These are phyloP conservation scores for Aspergillus pseudoterreus DNA, from an alignment of 2,329 filamentous ascomycete species.

Conservation along the genomic window DNA sequence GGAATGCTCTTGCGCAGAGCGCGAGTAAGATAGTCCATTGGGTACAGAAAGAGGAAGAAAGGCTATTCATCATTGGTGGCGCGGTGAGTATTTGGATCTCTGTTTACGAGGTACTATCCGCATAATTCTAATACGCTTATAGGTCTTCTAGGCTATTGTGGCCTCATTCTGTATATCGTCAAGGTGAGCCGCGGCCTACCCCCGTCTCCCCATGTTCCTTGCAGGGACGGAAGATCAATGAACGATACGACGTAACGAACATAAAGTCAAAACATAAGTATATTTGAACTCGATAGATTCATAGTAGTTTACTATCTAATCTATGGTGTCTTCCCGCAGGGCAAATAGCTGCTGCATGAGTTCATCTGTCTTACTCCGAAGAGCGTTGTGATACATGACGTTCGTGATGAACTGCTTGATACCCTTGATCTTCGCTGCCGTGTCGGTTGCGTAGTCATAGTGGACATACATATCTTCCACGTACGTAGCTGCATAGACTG, in stretches of 20 bases:
- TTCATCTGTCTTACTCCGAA: slow-evolving; percentile 70
- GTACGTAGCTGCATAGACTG: slow-evolving; percentile 80
- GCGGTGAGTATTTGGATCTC: slow-evolving; percentile 55
- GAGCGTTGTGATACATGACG: slow-evolving; percentile 78
- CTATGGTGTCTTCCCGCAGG: slow-evolving; percentile 66
- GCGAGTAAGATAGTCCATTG: slow-evolving; percentile 89
- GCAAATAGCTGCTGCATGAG: slow-evolving; percentile 73
- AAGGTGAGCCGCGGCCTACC: too few relatives aligned
- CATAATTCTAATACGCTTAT: neutral
- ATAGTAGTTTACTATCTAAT: slow-evolving; percentile 34
- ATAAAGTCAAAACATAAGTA: neutral
- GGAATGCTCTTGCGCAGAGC: slow-evolving; percentile 70
- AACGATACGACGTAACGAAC: neutral
- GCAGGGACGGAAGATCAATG: neutral
- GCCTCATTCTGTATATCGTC: neutral
- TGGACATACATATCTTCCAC: slow-evolving; percentile 93
- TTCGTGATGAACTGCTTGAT: slow-evolving; percentile 84
- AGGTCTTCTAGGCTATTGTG: slow-evolving; percentile 1
- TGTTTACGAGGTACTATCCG: too few relatives aligned
- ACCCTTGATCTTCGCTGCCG: slow-evolving; percentile 68
- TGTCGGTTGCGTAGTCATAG: slow-evolving; percentile 67
- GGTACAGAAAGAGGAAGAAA: slow-evolving; percentile 86
- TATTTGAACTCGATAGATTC: neutral
- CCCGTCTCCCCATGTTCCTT: too few relatives aligned
- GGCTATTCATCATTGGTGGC: slow-evolving; percentile 96